Base-by-base conservation (phyloP, 2,329 filamentous ascomycete genomes). In the Diaporthe helianthi region DNA sequence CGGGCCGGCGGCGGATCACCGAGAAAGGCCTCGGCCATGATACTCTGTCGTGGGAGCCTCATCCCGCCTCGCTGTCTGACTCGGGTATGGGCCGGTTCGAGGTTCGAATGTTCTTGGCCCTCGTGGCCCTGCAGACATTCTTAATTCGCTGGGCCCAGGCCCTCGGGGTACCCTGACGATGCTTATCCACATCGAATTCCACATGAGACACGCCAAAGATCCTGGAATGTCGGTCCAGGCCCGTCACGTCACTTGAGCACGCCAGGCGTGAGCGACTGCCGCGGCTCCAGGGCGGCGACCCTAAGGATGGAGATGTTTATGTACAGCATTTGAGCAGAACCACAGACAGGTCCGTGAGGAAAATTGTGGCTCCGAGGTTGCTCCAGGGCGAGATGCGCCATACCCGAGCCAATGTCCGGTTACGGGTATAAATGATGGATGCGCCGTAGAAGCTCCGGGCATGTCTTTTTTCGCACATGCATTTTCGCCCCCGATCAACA, bases 1-100 rank as follows among this genome's bases (percentile, higher is more conserved):
- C 58, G 29, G 44, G 58, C 44, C 58, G 58, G 44, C 58, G 58
- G 58, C 29, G 49, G 58, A 49, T 63, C 58, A 63, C 58, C 58
- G 44, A 63, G 26, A 17, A 13, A 26, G 10, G 22, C n/a, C n/a
- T 49, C n/a, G 29, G 29, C 44, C 58, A 17, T 38, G 17, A 47
- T 10, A 3, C 44, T 15, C 33, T 22, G 12, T 19, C 13, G 1
- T 44, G 6, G 6, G 7, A 44, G 41, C 6, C 12, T 24, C 36
- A 29, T 29, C 41, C 26, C 24, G 41, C n/a, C 55, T 61, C 26
- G 8, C 55, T 47, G 3, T 7, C 58, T 63, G 58, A 63, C 58
- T 63, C 58, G 19, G 58, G 58, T 19, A 24, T 3, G n/a, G n/a
- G n/a, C n/a, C n/a, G n/a, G n/a, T n/a, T n/a, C n/a, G n/a, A n/a